Base-by-base conservation (phyloP, 2,329 filamentous ascomycete genomes). In the Fusarium virguliforme region DNA sequence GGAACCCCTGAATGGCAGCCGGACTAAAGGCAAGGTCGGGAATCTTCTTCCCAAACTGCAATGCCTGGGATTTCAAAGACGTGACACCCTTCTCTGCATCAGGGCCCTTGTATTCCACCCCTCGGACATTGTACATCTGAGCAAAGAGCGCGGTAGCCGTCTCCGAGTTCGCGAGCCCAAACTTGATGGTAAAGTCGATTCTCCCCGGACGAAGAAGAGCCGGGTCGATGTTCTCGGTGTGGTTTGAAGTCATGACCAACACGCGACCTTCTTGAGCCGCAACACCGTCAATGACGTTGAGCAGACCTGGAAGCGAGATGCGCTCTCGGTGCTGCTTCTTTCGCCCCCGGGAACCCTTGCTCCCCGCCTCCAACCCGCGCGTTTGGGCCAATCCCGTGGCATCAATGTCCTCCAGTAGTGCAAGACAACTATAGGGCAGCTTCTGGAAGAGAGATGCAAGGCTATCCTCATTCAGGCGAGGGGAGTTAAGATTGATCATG, bases 221-320 rank as follows among this genome's bases (percentile, higher is more conserved):
- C 0, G 68, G 56, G 2, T 71, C 68, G 0, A 71, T 65, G 13
- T 68, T 64, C 32, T 72, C 55, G 0, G 63, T 63, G 15, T 75
- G 86, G 71, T 93, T 93, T 0, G 90, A 91, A 0, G 90, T 93
- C 91, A 93, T 92, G 68, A 93, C 87, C 1, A 93, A 82, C 1
- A 93, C 87, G 8, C 89, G 85, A 2, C 90, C 91, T 79, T 93
- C 91, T 62, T 88, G 88, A 1, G 88, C 88, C 1, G 89, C 89
- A 0, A 92, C 90, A 3, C 90, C 90, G 66, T 92, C 91, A 68
- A 93, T 88, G 24, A 89, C 87, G 64, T 93, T 93, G 8, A 93
- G 83, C 0, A 93, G 81, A 0, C 88, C 90, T 0, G 90, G 91
- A 2, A 93, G 85, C 0, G 59, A 68, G 6, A 72, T 72, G 7